Evolutionary conservation across 352 stramenopile species (phyloP).

Genomic region (Globisporangium parvum): DNA sequence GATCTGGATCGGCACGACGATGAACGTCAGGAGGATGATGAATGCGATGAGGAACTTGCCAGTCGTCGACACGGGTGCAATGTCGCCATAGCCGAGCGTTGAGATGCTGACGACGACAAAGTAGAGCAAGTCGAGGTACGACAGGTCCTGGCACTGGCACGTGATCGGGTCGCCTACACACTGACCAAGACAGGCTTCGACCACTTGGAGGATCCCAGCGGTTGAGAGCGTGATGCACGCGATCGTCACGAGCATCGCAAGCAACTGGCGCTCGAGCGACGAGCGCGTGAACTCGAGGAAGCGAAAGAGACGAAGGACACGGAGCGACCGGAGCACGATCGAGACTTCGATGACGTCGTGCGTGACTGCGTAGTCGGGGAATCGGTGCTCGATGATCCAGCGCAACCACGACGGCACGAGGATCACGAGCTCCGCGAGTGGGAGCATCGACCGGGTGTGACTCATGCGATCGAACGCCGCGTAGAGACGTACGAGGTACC

Average conservation of each 20-base stretch:
- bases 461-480: constrained; percentile 56
- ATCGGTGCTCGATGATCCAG: neutral
- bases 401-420: constrained; percentile 54
- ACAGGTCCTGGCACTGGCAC: constrained; percentile 53
- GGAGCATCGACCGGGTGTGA: constrained; percentile 44
- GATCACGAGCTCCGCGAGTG: constrained; percentile 50
- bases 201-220: constrained; percentile 56
- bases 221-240: constrained; percentile 69
- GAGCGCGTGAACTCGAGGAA: constrained; percentile 71
- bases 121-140: constrained; percentile 73
- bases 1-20: constrained; percentile 75
- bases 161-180: constrained; percentile 18
- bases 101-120: constrained; percentile 84
- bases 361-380: constrained; percentile 10
- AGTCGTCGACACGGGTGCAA: constrained; percentile 47
- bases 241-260: constrained; percentile 55
- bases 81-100: constrained; percentile 81
- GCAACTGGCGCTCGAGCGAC: constrained; percentile 62
- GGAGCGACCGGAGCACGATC: constrained; percentile 46
- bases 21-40: constrained; percentile 80
- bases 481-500: constrained; percentile 55
- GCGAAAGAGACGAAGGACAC: constrained; percentile 65
- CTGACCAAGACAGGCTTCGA: constrained; percentile 40
- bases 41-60: constrained; percentile 79
- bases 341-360: constrained; percentile 15